Base-by-base conservation (phyloP, 352 stramenopile genomes). In the Globisporangium nodosum region DNA sequence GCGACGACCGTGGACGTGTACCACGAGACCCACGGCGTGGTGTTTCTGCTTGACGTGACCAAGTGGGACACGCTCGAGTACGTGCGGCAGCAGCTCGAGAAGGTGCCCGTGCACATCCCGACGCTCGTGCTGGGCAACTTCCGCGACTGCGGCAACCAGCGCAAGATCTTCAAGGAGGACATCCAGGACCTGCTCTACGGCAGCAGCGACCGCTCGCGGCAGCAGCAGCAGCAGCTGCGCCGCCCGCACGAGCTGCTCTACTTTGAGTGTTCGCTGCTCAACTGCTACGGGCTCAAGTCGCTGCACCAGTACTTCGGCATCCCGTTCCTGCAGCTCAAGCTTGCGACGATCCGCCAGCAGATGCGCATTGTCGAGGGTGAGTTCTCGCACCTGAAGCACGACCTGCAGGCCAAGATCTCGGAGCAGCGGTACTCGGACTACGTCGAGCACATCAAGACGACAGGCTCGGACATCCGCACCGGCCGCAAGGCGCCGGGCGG, bases 1-100 rank as follows among this genome's bases (percentile, higher is more conserved):
- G 87, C 87, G 9, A 78, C 74, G 31, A 90, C 83, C 1, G 82
- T 97, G 6, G 85, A 97, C 61, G 86, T 97, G 56, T 97, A 96
- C 60, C 75, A 95, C 33, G 85, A 90, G 65, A 85, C 85, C n/a
- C 83, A 92, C 56, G 82, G 81, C 8, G 85, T 92, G 7, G 81
- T 97, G 24, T 97, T 97, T 58, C 56, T 97, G 54, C 62, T 97
- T 52, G 85, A 97, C 62, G 74, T 96, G 35, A 89, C 77, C 20
- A 88, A 85, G 60, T 81, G 71, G 61, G 66, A 88, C 56, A 91
- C 85, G 47, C 70, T 95, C 33, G 85, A 93, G 65, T 96, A 96
- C 46, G 87, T 92, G 6, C 74, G 76, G 13, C 65, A 83, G 50
- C 75, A 91, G 45, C 62, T 94, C 11, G 71, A 88, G 31, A 71